Base-by-base conservation (phyloP, 2,329 filamentous ascomycete genomes). In the Kalmusia sp. region DNA sequence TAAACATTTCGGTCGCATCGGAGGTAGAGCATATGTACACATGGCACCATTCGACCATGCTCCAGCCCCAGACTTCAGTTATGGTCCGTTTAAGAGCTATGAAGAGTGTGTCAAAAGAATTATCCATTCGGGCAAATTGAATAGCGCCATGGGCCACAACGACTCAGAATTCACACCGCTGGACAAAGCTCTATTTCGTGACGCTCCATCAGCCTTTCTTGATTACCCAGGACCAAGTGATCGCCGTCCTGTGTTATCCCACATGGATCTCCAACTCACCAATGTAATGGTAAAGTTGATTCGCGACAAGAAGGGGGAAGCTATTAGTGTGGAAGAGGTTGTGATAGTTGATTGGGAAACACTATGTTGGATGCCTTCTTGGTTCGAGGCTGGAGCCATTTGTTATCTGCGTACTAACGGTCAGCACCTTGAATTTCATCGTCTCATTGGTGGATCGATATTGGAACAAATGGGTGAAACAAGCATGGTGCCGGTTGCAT, bases 41-140 rank as follows among this genome's bases (percentile, higher is more conserved):
- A 31, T 45, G 9, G 6, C 25, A 17, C 21, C 40, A 14, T 31
- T 45, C 14, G 8, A 14, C 6, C 15, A 45, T 24, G 6, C 40
- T 6, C 22, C 22, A 11, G 25, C 11, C 11, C 4, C 40, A n/a
- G 40, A 45, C 27, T 45, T 31, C 27, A n/a, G 6, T 19, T 45
- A 45, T 17, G 40, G 40, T 17, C 40, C 40, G 5, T 45, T 45
- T 17, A 45, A 27, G n/a, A n/a, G n/a, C 15, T 45, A 45, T 24
- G 40, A 45, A 24, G 6, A 28, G 11, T 9, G 28, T 6, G 21
- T 45, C 11, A 6, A 45, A 8, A 27, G 40, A 21, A 6, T 45
- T 12, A 30, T 28, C 11, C 40, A 31, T 17, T 27, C 40, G 11
- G 25, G 22, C 6, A 28, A 45, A 27, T 11, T 45, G 28, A 12